Base-by-base conservation (phyloP, 2,329 filamentous ascomycete genomes). In the Ophiostoma novo-ulmi region DNA sequence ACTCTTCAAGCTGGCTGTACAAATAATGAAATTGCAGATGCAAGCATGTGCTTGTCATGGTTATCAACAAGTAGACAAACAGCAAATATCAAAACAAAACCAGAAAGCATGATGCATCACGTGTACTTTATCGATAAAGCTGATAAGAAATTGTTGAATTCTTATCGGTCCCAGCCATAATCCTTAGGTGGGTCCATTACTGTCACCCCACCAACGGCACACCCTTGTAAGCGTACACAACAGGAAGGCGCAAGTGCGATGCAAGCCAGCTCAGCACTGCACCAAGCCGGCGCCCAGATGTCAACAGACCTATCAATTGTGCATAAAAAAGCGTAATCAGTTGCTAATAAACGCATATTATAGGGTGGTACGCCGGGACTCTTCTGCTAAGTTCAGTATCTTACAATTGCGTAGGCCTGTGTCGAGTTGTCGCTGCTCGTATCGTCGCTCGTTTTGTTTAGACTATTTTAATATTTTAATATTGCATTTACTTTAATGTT, bases 161-260 rank as follows among this genome's bases (percentile, higher is more conserved):
- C 63, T 65, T 65, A 65, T 65, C 63, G 35, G 26, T 3, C 31
- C 7, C 7, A 52, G 48, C 55, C 20, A 61, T n/a, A 20, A 5
- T 26, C n/a, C n/a, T 26, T 22, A 26, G 38, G 17, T 68, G 70
- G 70, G 61, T 22, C 63, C 67, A 31, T 31, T 71, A 22, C 48
- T 64, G 70, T 71, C 70, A 38, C 70, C 70, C 70, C 70, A 64
- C 70, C 70, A 71, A 71, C 70, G 65, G 41, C 14, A 26, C 20
- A 41, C 26, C 44, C 22, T 36, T 67, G 36, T 65, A 68, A 69
- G 64, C 65, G 64, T 69, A 69, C 65, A 68, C 67, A 68, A 64
- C 67, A 63, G 66, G 36, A 63, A 65, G 63, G 31, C 10, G 20
- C 63, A 4, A 38, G 11, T 58, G 31, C 35, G 38, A 31, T 71